Evolutionary conservation across 208 protist species (phyloP).

Genomic region (Trypanosoma boissoni): DNA sequence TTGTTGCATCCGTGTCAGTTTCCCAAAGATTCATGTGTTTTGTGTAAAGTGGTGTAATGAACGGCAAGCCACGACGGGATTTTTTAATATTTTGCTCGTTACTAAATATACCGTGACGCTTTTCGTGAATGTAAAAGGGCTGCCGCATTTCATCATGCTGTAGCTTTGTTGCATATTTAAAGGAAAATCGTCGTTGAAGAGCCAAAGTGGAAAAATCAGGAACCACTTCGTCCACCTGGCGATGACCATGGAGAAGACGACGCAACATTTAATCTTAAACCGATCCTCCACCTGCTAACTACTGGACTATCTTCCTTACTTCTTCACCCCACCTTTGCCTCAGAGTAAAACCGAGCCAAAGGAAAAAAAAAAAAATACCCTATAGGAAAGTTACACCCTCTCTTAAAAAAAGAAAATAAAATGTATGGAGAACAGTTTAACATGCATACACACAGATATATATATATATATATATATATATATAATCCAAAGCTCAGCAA

Average conservation of each 20-base stretch:
- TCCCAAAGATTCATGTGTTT: constrained; percentile 88
- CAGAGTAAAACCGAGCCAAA: constrained; percentile 18
- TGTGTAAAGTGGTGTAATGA: constrained; percentile 72
- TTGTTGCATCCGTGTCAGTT: constrained; percentile 83
- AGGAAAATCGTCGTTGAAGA: constrained; percentile 68
- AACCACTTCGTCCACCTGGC: constrained; percentile 3
- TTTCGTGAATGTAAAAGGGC: constrained; percentile 83
- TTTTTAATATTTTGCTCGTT: constrained; percentile 75
- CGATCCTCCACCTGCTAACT: no score
- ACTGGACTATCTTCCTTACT: no score
- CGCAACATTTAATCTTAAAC: constrained; percentile 33
- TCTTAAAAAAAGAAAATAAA: no score
- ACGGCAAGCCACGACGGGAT: constrained; percentile 60
- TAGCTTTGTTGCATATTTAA: constrained; percentile 81
- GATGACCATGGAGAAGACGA: constrained; percentile 1
- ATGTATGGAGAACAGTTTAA: no score
- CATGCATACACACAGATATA: no score
- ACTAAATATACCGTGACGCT: constrained; percentile 81
- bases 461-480: no score
- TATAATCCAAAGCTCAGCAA: no score
- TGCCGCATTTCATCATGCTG: constrained; percentile 83
- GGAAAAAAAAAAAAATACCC: constrained; percentile 21
- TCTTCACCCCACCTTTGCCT: no score
- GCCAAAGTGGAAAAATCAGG: constrained; percentile 11
- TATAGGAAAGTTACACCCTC: background rate